These are phyloP conservation scores for Eucalyptus erythrocorys DNA, from an alignment of 345 rosid species.

Conservation along the genomic window DNA sequence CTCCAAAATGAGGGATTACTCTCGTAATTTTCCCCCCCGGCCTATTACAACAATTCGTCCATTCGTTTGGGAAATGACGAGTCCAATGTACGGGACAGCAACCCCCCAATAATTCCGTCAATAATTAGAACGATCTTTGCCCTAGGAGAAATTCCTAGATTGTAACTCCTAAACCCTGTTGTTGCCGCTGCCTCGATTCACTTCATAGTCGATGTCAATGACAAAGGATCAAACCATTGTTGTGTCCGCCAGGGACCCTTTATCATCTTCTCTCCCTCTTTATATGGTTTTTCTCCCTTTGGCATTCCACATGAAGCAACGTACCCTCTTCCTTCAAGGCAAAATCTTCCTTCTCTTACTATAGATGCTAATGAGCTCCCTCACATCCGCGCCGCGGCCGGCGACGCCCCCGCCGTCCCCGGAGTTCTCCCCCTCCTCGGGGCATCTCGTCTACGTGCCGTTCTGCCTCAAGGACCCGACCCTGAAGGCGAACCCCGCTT, in stretches of 20 bases:
- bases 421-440: not conserved
- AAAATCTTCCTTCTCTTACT: not conserved
- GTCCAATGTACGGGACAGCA: not conserved
- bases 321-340: not conserved
- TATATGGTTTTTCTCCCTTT: not conserved
- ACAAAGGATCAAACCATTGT: not conserved
- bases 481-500: not conserved
- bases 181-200: not conserved
- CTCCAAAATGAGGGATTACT: not conserved
- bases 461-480: conserved; percentile 15
- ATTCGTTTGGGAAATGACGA: not conserved
- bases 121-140: not conserved
- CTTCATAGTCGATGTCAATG: not conserved
- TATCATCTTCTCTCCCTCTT: not conserved
- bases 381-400: not conserved
- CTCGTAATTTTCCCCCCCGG: not conserved
- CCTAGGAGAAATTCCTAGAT: not conserved
- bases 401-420: not conserved
- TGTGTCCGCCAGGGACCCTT: not conserved
- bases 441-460: conserved; percentile 6
- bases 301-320: not conserved
- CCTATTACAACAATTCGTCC: not conserved
- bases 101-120: not conserved
- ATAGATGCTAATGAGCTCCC: conserved; percentile 15
- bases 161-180: not conserved